Evolutionary conservation across 352 stramenopile genomes (phyloP), one percentile per base, ranked within the genome.

Genomic region (Pythium pyrilobum): DNA sequence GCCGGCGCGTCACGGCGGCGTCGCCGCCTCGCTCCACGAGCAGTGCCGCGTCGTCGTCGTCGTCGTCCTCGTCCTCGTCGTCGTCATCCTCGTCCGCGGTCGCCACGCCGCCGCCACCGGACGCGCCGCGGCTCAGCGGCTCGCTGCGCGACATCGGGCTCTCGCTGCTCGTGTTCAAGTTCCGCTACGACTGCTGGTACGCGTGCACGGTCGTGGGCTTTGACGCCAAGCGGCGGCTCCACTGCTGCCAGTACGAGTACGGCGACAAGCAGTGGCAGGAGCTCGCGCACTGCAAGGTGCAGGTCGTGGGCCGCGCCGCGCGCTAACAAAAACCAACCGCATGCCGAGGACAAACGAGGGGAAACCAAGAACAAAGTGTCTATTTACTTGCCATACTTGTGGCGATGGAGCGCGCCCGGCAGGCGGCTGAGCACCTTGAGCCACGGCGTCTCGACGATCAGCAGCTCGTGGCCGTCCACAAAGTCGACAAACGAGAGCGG

Each of bases 341-440:
- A 33, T 28, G 16, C 20, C 21, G 18, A 50, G 5, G 31, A 48
- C 15, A 27, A 42, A 21, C 5, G 45, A 36, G 18, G 21, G 11
- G 10, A 34, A 48, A 45, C 4, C 27, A 20, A 33, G 29, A 50
- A 45, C 44, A 52, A 18, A 36, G 44, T 52, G 27, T 50, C 36
- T 48, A 71, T 77, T 81, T 87, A 89, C 62, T 89, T 88, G 58
- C 81, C 81, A 74, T 93, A 93, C 60, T 93, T 93, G 73, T 86
- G 83, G 70, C 83, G 83, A 36, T 90, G 74, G 41, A 93, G 74
- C 27, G 83, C 78, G 44, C 80, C 81, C 16, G 83, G 83, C 60
- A 93, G 66, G 52, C 81, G 74, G 45, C 81, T 86, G 29, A 93
- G 66, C 64, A 93, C 82, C 72, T 93, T 92, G 49, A 93, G 75